Evolutionary conservation across 176 grass and related monocot genomes (phyloP).

Genomic region (Areca catechu): DNA sequence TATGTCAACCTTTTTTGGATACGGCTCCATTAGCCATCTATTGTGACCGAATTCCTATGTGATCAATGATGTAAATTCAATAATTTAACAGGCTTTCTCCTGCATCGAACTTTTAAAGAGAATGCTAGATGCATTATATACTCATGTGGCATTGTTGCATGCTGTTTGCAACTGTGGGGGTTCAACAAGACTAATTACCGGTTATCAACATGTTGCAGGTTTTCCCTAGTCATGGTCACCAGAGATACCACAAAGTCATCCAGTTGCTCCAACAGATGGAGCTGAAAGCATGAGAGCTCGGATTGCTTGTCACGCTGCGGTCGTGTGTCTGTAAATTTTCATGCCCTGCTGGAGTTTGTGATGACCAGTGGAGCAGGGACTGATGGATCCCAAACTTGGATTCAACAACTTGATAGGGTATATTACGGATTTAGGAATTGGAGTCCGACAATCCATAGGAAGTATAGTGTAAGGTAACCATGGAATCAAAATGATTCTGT

Average conservation of each 20-base stretch:
- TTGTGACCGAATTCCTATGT: no score
- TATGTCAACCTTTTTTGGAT: no score
- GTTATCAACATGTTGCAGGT: constrained; percentile 30
- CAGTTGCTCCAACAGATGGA: constrained; percentile 46
- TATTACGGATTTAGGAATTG: background rate
- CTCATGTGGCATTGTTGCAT: no score
- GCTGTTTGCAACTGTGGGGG: no score
- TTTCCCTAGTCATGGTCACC: constrained; percentile 58
- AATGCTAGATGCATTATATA: no score
- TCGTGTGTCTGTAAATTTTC: constrained; percentile 1
- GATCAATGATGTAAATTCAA: no score
- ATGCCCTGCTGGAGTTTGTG: background rate
- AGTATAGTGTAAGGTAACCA: background rate
- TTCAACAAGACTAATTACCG: no score
- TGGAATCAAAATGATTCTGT: background rate
- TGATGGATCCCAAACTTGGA: constrained; percentile 1
- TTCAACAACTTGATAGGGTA: background rate
- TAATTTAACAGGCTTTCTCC: no score
- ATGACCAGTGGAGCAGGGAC: background rate
- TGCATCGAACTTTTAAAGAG: no score
- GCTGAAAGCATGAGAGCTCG: constrained; percentile 22
- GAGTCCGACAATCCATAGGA: constrained; percentile 2
- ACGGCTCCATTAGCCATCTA: no score
- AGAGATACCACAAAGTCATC: constrained; percentile 47
- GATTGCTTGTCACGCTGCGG: background rate